These are phyloP conservation scores for Chaetomiaceae sp. DNA, from an alignment of 2,329 filamentous ascomycete genomes.

Conservation along the genomic window DNA sequence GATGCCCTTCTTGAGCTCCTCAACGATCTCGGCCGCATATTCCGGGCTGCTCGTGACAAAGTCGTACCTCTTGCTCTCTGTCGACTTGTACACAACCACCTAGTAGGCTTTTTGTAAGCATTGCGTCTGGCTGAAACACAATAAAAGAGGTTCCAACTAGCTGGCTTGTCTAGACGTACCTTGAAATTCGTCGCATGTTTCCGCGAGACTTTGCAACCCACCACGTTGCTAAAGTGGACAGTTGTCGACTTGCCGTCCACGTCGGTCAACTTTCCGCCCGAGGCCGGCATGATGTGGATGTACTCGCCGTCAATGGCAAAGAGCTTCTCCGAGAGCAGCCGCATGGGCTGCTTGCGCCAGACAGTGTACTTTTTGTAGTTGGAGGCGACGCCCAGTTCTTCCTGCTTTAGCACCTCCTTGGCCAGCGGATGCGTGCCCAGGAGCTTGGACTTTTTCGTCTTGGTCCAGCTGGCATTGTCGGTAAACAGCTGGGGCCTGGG, in stretches of 20 bases:
- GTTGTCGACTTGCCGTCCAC: slow-evolving; percentile 68
- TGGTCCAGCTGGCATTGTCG: slow-evolving; percentile 48
- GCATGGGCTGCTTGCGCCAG: slow-evolving; percentile 77
- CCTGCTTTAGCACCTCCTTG: slow-evolving; percentile 56
- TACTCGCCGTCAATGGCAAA: slow-evolving; percentile 81
- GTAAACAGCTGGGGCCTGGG: slow-evolving; percentile 58
- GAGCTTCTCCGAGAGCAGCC: slow-evolving; percentile 71
- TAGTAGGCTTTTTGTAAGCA: slow-evolving; percentile 32
- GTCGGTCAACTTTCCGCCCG: slow-evolving; percentile 60
- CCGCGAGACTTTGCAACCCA: slow-evolving; percentile 75
- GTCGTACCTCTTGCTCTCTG: slow-evolving; percentile 76
- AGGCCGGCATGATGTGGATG: slow-evolving; percentile 74
- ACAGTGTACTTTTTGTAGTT: slow-evolving; percentile 75
- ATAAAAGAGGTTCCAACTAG: too few relatives aligned
- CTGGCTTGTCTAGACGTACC: slow-evolving; percentile 40
- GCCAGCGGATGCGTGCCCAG: slow-evolving; percentile 63
- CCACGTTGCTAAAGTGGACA: slow-evolving; percentile 75
- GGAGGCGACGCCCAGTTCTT: slow-evolving; percentile 50
- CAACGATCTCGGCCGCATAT: slow-evolving; percentile 74
- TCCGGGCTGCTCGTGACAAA: slow-evolving; percentile 71
- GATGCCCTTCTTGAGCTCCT: slow-evolving; percentile 71
- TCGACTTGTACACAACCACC: slow-evolving; percentile 68
- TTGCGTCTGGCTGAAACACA: too few relatives aligned
- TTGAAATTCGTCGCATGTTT: slow-evolving; percentile 79
- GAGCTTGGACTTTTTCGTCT: slow-evolving; percentile 47